Base-by-base conservation (phyloP, 2,329 filamentous ascomycete species). In the Xylogone sp. region DNA sequence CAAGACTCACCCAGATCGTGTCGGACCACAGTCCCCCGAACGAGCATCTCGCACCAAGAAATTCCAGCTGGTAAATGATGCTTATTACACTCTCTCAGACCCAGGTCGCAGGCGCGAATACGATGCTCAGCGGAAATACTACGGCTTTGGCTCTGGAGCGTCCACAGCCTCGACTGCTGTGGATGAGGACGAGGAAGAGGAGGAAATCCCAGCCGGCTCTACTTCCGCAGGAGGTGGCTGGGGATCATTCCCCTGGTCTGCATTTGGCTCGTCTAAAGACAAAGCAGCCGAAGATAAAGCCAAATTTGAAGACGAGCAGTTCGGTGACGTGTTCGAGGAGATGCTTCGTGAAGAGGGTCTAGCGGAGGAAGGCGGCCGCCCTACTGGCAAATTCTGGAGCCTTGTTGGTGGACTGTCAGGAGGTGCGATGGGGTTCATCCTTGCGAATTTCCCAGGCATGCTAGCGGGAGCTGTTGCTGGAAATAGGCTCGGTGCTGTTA, bases 1-100 rank as follows among this genome's bases (percentile, higher is more conserved):
- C 44, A 96, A 94, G 71, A 91, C 89, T 57, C 93, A 97, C 69
- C 93, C 93, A 1, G 94, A 99, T 69, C 88, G 94, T 53, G 90
- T 99, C 42, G 79, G 91, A 22, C 74, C 81, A 58, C 84, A 91
- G 71, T 93, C 90, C 4, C 90, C 92, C 34, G 91, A 97, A 61
- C 89, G 93, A 57, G 70, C 83, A 20, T 71, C 81, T 12, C 88
- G 92, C 64, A 99, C 94, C 5, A 88, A 88, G 65, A 86, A 86
- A 67, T 96, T 96, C 75, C 91, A 96, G 69, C 82, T 88, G 58
- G 88, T 96, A 64, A 96, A 95, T 73, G 91, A 96, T 65, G 90
- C 91, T 56, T 96, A 96, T 76, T 96, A 90, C 69, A 92, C 89
- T 0, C 84, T 97, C 22, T 96, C 89, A 0, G 92, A 97, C 67